Evolutionary conservation across 441 rosid species (phyloP), one percentile per base, ranked within the genome.

Genomic region (Adansonia rubrostipa): DNA sequence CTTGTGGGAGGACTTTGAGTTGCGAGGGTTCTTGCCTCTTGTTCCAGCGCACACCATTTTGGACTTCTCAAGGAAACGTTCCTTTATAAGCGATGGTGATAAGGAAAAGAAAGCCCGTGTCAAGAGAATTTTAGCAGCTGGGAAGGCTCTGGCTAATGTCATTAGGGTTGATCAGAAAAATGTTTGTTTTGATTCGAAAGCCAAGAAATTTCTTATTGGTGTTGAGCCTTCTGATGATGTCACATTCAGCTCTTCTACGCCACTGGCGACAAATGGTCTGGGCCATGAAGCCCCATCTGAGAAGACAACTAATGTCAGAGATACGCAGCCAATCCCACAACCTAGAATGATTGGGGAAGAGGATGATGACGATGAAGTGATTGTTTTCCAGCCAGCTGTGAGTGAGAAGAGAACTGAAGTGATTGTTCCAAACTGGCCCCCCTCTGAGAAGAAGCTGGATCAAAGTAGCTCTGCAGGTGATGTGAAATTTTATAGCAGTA

Each of bases 1-100:
- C 48, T 84, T 96, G 80, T 91, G 89, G 89, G 99, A 96, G 85
- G 99, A 96, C 87, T 85, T 86, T 81, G 99, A 96, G 82, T 84
- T 96, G 80, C 89, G 96, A 84, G 98, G 99, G 69, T 96, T 94
- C 84, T 72, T 86, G 76, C 98, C 98, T 7, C 86, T 96, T 82
- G 86, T 87, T 78, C 98, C 98, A 74, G 97, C 98, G 44, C 98
- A 96, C 33, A 81, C 89, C 61, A 92, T 96, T 79, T 88, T 96
- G 73, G 94, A 96, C 71, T 94, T 96, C 80, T 91, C 98, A 28
- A 92, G 95, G 83, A 94, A 93, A 77, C 87, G 81, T 74, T 75
- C 92, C 28, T 88, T 89, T 82, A 89, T 87, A 75, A 85, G 87
- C 42, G 93, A 92, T 65, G 91, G 92, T 1, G 80, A 73, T 45